These are phyloP conservation scores for Reticulascus tulasneorum DNA, from an alignment of 2,329 filamentous ascomycete species.

Conservation along the genomic window DNA sequence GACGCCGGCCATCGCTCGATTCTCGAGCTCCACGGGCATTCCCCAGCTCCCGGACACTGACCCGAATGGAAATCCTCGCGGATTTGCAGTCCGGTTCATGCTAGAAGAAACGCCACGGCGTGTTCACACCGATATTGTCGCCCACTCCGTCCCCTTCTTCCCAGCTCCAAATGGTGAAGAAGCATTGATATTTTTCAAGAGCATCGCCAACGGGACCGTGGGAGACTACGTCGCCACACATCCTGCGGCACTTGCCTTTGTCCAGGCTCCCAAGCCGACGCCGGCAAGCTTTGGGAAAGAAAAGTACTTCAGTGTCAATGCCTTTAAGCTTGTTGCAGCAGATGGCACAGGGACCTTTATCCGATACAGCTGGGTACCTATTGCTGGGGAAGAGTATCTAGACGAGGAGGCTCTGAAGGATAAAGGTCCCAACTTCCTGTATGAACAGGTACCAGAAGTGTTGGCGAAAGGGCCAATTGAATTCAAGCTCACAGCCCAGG, in stretches of 20 bases:
- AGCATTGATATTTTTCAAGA: slow-evolving; percentile 46
- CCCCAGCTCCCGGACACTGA: slow-evolving; percentile 46
- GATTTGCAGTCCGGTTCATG: slow-evolving; percentile 44
- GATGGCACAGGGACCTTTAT: slow-evolving; percentile 39
- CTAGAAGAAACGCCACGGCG: slow-evolving; percentile 32
- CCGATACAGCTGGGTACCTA: slow-evolving; percentile 46
- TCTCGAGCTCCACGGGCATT: slow-evolving; percentile 48
- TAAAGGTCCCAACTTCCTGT: slow-evolving; percentile 41
- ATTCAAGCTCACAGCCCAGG: slow-evolving; percentile 46
- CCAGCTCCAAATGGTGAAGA: slow-evolving; percentile 47
- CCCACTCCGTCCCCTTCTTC: slow-evolving; percentile 44
- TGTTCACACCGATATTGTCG: slow-evolving; percentile 53
- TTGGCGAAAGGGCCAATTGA: slow-evolving; percentile 30
- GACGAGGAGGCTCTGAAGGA: slow-evolving; percentile 29
- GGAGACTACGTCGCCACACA: slow-evolving; percentile 39
- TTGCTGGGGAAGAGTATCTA: slow-evolving; percentile 34
- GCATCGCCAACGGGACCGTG: slow-evolving; percentile 31
- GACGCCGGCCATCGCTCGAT: slow-evolving; percentile 44
- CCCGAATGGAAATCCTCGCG: slow-evolving; percentile 41
- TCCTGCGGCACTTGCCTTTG: slow-evolving; percentile 43
- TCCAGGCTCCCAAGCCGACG: slow-evolving; percentile 44
- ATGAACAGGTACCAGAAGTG: slow-evolving; percentile 39
- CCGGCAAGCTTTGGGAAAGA: slow-evolving; percentile 45
- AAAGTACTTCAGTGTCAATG: slow-evolving; percentile 44
- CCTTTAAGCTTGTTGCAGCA: slow-evolving; percentile 39